phyloP scores from a whole-genome alignment of 164 flowering plant genomes.

The Amborella trichopoda region DNA sequence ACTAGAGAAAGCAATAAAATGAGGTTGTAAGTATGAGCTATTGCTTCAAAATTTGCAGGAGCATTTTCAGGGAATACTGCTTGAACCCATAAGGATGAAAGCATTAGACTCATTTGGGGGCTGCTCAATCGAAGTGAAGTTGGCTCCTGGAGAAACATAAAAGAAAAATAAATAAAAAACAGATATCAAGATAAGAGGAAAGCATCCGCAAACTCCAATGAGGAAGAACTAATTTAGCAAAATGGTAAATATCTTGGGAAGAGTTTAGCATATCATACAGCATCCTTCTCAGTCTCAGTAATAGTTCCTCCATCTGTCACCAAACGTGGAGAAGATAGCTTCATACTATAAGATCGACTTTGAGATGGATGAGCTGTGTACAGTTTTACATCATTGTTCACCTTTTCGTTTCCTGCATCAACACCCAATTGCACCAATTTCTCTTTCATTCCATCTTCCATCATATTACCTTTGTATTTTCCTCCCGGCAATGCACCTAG shows the following conservation, averaged over 20 bases:
- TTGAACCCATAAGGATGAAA: constrained; percentile 85
- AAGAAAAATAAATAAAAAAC: not conserved
- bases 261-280: constrained; percentile 15
- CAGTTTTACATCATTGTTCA: constrained; percentile 14
- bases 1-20: constrained; percentile 45
- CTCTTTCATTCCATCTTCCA: constrained; percentile 11
- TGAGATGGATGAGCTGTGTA: constrained; percentile 4
- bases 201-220: too few relatives aligned
- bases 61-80: constrained; percentile 54
- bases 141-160: constrained; percentile 21
- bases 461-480: constrained; percentile 6
- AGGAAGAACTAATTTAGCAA: not conserved
- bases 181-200: not conserved
- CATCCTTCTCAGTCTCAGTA: constrained; percentile 8
- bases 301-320: constrained; percentile 20
- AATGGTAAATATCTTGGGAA: not conserved
- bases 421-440: not conserved
- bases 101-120: constrained; percentile 74
- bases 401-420: constrained; percentile 11
- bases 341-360: constrained; percentile 25
- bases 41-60: constrained; percentile 71
- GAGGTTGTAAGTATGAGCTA: constrained; percentile 63
- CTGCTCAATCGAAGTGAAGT: constrained; percentile 64
- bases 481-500: constrained; percentile 11
- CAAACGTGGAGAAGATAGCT: constrained; percentile 13